These are phyloP conservation scores for Ophiostoma australiae DNA, from an alignment of 2,329 filamentous ascomycete genomes.

Conservation along the genomic window DNA sequence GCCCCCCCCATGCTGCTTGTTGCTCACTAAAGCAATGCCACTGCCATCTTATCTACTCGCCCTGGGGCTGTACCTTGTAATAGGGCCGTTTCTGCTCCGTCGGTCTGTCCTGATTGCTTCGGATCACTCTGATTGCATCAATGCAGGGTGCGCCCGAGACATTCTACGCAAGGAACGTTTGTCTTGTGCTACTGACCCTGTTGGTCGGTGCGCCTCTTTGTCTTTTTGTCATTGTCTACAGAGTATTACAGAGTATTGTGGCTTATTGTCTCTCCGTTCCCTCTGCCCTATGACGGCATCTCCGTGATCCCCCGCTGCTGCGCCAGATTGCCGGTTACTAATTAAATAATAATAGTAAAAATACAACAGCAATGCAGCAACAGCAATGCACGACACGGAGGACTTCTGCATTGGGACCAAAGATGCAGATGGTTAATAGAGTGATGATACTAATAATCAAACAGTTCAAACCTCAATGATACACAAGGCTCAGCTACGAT, in stretches of 20 bases:
- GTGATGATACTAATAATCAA: neutral
- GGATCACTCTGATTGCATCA: neutral
- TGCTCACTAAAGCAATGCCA: neutral
- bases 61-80: neutral
- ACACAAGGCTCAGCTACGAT: conserved; percentile 3
- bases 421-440: neutral
- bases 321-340: neutral
- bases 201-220: neutral
- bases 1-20: neutral
- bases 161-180: conserved; percentile 18
- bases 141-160: conserved; percentile 11
- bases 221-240: too few species aligned
- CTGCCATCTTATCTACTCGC: neutral
- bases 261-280: neutral
- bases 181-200: conserved; percentile 15
- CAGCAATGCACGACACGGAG: neutral
- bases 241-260: neutral
- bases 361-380: neutral
- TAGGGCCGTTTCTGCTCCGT: conserved; percentile 8
- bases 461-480: neutral
- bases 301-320: conserved; percentile 1
- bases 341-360: neutral
- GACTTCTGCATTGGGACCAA: neutral
- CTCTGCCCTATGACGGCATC: conserved; percentile 10
- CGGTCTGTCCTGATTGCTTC: neutral